These are phyloP conservation scores for Xerocomellus amylosporus DNA, from an alignment of 768 basidiomycete genomes.

Conservation along the genomic window DNA sequence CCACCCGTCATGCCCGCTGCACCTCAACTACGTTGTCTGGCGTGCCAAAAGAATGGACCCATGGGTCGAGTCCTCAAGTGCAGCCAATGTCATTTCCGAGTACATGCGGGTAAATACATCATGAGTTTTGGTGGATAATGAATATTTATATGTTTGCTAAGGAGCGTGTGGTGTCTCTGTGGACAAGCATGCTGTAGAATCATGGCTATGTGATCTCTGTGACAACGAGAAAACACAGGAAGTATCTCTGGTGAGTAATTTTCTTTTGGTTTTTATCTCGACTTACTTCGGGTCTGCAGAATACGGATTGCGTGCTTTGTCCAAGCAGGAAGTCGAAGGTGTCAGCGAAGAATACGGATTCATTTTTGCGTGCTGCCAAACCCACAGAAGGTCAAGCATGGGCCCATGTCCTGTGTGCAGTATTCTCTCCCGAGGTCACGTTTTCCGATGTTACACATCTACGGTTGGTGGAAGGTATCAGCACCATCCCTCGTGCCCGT, in stretches of 20 bases:
- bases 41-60: conserved; percentile 73
- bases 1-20: conserved; percentile 53
- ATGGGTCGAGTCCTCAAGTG: conserved; percentile 79
- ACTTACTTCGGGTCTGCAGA: conserved; percentile 42
- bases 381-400: conserved; percentile 93
- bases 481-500: conserved; percentile 62
- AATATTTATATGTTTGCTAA: conserved; percentile 26
- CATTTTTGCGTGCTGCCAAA: conserved; percentile 74
- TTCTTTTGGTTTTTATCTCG: neutral
- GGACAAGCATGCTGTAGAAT: conserved; percentile 60
- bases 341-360: conserved; percentile 50
- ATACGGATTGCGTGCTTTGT: conserved; percentile 82
- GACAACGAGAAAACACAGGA: conserved; percentile 79
- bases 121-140: neutral
- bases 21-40: conserved; percentile 69
- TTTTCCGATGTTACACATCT: conserved; percentile 75
- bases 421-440: conserved; percentile 80
- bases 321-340: conserved; percentile 45
- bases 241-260: conserved; percentile 65
- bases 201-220: conserved; percentile 88
- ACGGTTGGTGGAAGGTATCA: conserved; percentile 83
- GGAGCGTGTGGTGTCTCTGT: conserved; percentile 68
- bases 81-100: conserved; percentile 71
- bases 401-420: conserved; percentile 88
- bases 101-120: conserved; percentile 63